These are phyloP conservation scores for Physcomitrium patens DNA, from an alignment of 225 moss, liverwort and hornwort genomes.

Conservation along the genomic window DNA sequence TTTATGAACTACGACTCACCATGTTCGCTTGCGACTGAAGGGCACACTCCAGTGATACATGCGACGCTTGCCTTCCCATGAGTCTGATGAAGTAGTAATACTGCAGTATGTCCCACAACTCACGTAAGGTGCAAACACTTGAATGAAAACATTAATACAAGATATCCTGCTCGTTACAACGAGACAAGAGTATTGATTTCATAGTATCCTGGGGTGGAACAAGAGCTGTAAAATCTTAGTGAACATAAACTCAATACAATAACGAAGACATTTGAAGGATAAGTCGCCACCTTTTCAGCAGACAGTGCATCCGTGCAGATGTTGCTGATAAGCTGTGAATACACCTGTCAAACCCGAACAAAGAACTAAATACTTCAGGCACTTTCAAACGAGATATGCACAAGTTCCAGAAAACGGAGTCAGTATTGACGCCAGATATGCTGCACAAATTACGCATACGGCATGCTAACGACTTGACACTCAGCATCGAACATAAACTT, in stretches of 20 bases:
- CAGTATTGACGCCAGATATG: slow-evolving; percentile 16
- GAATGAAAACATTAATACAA: too few species aligned
- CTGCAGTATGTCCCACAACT: slow-evolving; percentile 54
- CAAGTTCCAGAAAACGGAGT: neutral
- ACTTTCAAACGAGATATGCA: slow-evolving; percentile 9
- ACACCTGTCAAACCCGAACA: slow-evolving; percentile 65
- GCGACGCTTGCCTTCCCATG: slow-evolving; percentile 92
- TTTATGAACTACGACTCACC: slow-evolving; percentile 49
- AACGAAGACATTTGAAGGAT: too few species aligned
- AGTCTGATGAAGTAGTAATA: slow-evolving; percentile 99
- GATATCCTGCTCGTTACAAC: too few species aligned
- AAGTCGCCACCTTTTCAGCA: slow-evolving; percentile 76
- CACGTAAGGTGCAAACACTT: too few species aligned
- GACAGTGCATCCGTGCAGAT: slow-evolving; percentile 98
- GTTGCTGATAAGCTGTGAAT: slow-evolving; percentile 98
- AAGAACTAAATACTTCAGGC: slow-evolving; percentile 25
- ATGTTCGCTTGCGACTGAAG: slow-evolving; percentile 97
- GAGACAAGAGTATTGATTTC: too few species aligned
- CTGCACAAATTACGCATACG: neutral
- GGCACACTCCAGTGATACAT: slow-evolving; percentile 94
- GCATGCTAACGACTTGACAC: neutral
- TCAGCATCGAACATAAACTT: neutral
- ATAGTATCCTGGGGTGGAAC: neutral
- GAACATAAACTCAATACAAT: too few species aligned
- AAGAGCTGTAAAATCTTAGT: too few species aligned